These are phyloP conservation scores for Bolboschoenus planiculmis DNA, from an alignment of 176 grass and related monocot genomes.

Conservation along the genomic window DNA sequence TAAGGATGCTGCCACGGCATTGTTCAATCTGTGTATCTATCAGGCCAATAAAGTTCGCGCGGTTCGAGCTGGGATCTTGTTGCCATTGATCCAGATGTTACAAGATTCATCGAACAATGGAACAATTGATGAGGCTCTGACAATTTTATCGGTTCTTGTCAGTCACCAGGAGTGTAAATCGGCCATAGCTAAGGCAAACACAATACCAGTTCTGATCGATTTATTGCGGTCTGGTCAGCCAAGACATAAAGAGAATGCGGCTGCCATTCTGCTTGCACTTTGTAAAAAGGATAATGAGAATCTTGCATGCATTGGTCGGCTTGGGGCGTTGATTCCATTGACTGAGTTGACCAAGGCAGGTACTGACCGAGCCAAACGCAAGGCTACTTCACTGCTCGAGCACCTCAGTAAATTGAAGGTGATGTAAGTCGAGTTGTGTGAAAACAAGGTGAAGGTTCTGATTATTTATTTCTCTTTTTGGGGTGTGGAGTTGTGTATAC, in stretches of 20 bases:
- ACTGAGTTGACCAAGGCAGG: constrained; percentile 80
- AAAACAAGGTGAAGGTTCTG: constrained; percentile 30
- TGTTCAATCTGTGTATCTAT: constrained; percentile 96
- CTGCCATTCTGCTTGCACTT: constrained; percentile 85
- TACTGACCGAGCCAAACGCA: constrained; percentile 91
- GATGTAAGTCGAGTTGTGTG: constrained; percentile 32
- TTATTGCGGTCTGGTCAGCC: constrained; percentile 69
- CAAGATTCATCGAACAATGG: constrained; percentile 68
- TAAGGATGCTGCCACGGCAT: constrained; percentile 85
- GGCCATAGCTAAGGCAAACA: constrained; percentile 72
- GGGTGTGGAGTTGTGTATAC: constrained; percentile 29
- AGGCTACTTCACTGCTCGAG: constrained; percentile 82
- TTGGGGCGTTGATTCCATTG: constrained; percentile 82
- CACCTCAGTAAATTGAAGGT: constrained; percentile 86
- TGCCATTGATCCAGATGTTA: constrained; percentile 69
- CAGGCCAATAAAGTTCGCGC: constrained; percentile 89
- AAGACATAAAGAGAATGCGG: constrained; percentile 86
- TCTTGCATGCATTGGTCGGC: constrained; percentile 70
- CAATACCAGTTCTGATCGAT: constrained; percentile 77
- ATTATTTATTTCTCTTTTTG: constrained; percentile 30
- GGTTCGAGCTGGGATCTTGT: constrained; percentile 64
- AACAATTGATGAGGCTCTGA: constrained; percentile 69
- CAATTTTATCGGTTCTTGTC: constrained; percentile 81
- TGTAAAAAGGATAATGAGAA: constrained; percentile 94
- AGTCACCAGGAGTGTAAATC: constrained; percentile 85